phyloP scores from a whole-genome alignment of 2,329 filamentous ascomycete genomes.

The Trichoderma semiorbis region DNA sequence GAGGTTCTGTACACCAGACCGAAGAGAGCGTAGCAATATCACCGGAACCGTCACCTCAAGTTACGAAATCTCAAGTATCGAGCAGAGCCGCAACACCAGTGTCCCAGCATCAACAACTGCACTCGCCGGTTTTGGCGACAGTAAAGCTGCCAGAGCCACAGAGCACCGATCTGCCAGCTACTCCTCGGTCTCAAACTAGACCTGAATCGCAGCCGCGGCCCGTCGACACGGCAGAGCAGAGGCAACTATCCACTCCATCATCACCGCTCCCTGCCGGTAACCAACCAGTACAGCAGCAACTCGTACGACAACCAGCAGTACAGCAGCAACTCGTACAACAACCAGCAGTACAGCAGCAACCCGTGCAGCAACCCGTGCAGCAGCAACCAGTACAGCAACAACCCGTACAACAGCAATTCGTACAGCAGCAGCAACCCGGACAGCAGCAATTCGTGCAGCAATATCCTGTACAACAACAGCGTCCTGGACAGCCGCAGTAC shows the following conservation, averaged over 20 bases:
- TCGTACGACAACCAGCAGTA: not conserved
- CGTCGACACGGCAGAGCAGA: not conserved
- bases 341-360: not conserved
- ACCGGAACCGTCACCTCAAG: slow-evolving; percentile 3
- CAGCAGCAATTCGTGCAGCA: not conserved
- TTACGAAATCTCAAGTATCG: slow-evolving; percentile 1
- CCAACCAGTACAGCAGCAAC: not conserved
- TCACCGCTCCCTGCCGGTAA: not conserved
- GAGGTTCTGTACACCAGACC: not conserved
- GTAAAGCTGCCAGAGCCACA: not conserved
- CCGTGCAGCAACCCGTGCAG: not conserved
- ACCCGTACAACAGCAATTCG: not conserved
- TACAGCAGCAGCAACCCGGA: not conserved
- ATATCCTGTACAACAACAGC: not conserved
- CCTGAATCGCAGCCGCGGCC: not conserved
- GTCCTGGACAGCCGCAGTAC: not conserved
- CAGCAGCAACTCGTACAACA: not conserved
- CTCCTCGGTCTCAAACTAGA: not conserved
- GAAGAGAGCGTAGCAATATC: not conserved
- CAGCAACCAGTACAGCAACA: not conserved
- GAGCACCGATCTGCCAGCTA: not conserved
- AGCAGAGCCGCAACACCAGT: not conserved
- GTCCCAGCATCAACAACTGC: not conserved
- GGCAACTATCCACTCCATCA: not conserved
- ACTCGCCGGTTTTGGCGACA: not conserved